phyloP scores from a whole-genome alignment of 345 rosid species.

The Brassica nigra region DNA sequence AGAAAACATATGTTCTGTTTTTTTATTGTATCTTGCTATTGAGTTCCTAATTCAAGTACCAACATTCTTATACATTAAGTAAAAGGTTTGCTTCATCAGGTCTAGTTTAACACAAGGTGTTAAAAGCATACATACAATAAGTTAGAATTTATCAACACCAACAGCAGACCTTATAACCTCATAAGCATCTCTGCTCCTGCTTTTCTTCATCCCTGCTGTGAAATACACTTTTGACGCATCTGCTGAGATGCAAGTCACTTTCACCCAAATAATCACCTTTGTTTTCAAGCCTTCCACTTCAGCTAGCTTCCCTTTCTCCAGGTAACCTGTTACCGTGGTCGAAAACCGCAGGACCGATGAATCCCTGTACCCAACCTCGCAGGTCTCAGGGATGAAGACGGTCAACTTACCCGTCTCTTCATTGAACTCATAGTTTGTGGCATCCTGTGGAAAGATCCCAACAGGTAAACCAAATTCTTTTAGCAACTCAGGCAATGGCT shows the following conservation, averaged over 20 bases:
- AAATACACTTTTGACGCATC: slow-evolving; percentile 78
- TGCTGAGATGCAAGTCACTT: slow-evolving; percentile 68
- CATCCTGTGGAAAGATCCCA: slow-evolving; percentile 94
- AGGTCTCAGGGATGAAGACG: slow-evolving; percentile 71
- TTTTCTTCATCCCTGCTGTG: slow-evolving; percentile 75
- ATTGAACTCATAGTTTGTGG: slow-evolving; percentile 92
- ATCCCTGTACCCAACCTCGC: slow-evolving; percentile 93
- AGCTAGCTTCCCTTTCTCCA: slow-evolving; percentile 79
- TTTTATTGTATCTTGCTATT: background rate
- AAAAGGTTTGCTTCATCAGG: slow-evolving; percentile 20
- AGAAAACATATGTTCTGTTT: background rate
- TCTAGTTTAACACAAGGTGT: background rate
- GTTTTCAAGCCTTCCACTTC: slow-evolving; percentile 95
- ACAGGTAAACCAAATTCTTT: slow-evolving; percentile 75
- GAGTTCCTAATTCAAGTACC: slow-evolving; percentile 2
- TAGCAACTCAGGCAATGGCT: slow-evolving; percentile 80
- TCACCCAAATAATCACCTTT: slow-evolving; percentile 85
- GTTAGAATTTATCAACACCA: slow-evolving; percentile 71
- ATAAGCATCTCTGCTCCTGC: slow-evolving; percentile 72
- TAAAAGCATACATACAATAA: slow-evolving; percentile 7
- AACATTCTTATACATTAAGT: slow-evolving; percentile 14
- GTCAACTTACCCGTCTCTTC: slow-evolving; percentile 73
- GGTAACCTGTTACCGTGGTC: slow-evolving; percentile 64
- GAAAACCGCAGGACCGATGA: slow-evolving; percentile 76
- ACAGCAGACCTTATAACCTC: slow-evolving; percentile 82